phyloP scores from a whole-genome alignment of 345 rosid species.

The Salix brachista region DNA sequence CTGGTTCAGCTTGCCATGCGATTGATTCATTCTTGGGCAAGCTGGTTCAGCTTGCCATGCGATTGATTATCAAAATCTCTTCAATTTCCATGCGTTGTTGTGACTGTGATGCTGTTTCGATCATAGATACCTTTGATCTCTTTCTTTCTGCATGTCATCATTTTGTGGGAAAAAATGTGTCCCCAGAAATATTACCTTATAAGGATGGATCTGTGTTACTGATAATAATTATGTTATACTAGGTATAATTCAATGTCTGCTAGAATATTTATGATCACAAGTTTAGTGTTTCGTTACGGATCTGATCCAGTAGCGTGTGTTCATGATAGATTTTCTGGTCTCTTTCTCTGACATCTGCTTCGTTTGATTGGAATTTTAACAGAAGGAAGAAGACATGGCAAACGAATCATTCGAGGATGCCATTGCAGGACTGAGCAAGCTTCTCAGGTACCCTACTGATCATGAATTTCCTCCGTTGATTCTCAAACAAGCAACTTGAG shows the following conservation, averaged over 20 bases:
- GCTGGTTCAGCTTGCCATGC: not conserved
- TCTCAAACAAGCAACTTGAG: not conserved
- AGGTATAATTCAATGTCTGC: not conserved
- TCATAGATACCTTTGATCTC: not conserved
- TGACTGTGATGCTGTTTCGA: not conserved
- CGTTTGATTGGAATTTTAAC: not conserved
- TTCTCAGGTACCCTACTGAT: conserved; percentile 56
- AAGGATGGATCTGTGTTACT: not conserved
- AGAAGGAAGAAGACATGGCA: conserved; percentile 47
- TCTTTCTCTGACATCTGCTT: not conserved
- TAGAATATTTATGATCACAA: too few species aligned
- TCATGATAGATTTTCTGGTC: not conserved
- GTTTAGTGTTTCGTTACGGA: not conserved
- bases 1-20: not conserved
- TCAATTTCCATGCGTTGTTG: not conserved
- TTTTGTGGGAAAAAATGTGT: not conserved
- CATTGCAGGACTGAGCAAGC: conserved; percentile 66
- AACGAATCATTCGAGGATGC: conserved; percentile 65
- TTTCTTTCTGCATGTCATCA: not conserved
- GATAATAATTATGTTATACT: not conserved
- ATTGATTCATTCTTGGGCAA: not conserved
- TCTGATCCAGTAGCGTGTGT: not conserved
- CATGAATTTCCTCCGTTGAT: not conserved
- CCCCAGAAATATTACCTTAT: not conserved
- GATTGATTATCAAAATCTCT: not conserved